These are phyloP conservation scores for Oemleria cerasiformis DNA, from an alignment of 306 rosid species.

Conservation along the genomic window DNA sequence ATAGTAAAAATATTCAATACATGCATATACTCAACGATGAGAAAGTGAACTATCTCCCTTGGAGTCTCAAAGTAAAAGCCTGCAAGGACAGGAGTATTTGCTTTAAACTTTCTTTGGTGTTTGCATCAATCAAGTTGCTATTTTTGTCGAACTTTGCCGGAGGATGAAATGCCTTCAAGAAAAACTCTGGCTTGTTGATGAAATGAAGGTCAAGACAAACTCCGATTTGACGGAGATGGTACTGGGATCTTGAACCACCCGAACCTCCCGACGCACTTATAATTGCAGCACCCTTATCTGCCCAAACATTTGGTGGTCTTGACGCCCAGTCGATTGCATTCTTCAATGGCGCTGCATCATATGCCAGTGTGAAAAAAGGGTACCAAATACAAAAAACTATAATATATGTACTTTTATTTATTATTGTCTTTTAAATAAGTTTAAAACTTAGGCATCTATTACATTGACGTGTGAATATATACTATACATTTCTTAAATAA, in stretches of 20 bases:
- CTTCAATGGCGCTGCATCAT: conserved; percentile 51
- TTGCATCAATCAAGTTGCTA: conserved; percentile 61
- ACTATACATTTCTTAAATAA: too few species aligned
- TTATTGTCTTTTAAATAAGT: too few species aligned
- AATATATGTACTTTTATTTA: background rate
- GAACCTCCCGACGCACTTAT: conserved; percentile 74
- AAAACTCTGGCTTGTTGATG: conserved; percentile 87
- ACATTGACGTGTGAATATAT: too few species aligned
- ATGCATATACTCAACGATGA: too few species aligned
- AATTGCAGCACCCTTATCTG: conserved; percentile 74
- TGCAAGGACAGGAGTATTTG: conserved; percentile 54
- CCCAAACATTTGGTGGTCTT: conserved; percentile 85
- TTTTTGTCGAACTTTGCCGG: conserved; percentile 61
- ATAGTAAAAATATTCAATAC: too few species aligned
- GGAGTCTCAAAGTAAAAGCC: conserved; percentile 50
- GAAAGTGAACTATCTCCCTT: conserved; percentile 21
- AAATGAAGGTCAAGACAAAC: conserved; percentile 80
- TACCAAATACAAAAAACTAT: background rate
- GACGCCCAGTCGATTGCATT: conserved; percentile 88
- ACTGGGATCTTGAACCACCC: conserved; percentile 69
- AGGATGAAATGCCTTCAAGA: conserved; percentile 51
- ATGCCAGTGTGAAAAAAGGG: background rate
- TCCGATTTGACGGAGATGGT: conserved; percentile 87
- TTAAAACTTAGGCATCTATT: too few species aligned
- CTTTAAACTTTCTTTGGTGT: conserved; percentile 38